A percentile compares a stretch with the other conserved stretches of the same genome.
phyloP scores from a whole-genome alignment of 2,329 filamentous ascomycete species.

The Aureobasidium sp. region DNA sequence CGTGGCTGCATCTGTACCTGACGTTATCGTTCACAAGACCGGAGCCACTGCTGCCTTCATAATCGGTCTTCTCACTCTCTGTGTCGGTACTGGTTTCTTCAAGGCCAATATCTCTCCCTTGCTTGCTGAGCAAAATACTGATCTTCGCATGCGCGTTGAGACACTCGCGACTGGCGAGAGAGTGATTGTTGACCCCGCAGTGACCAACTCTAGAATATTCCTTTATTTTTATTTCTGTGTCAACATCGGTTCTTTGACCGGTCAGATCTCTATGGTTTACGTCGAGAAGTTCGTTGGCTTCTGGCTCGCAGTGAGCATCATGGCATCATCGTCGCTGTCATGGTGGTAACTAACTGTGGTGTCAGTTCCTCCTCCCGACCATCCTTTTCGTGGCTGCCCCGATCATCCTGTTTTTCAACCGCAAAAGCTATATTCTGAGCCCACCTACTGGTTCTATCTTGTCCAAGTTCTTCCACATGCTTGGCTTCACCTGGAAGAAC shows the following conservation, averaged over 20 bases:
- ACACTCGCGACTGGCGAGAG: slow-evolving; percentile 32
- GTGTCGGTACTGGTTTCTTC: slow-evolving; percentile 46
- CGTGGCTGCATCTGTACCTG: slow-evolving; percentile 20
- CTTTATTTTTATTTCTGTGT: slow-evolving; percentile 63
- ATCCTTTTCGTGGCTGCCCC: slow-evolving; percentile 49
- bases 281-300: slow-evolving; percentile 59
- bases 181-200: slow-evolving; percentile 37
- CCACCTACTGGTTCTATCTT: slow-evolving; percentile 66
- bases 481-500: slow-evolving; percentile 49
- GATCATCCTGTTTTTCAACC: slow-evolving; percentile 21
- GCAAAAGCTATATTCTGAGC: slow-evolving; percentile 44
- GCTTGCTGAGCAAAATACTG: slow-evolving; percentile 37
- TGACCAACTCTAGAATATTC: slow-evolving; percentile 38
- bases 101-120: slow-evolving; percentile 61
- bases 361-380: slow-evolving; percentile 54
- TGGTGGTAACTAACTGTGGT: too few relatives aligned
- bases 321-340: too few relatives aligned
- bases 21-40: slow-evolving; percentile 24
- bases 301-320: slow-evolving; percentile 30
- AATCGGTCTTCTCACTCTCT: slow-evolving; percentile 32
- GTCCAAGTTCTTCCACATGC: slow-evolving; percentile 55
- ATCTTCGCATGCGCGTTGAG: slow-evolving; percentile 31
- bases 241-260: slow-evolving; percentile 59
- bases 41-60: slow-evolving; percentile 31
- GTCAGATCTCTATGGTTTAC: slow-evolving; percentile 53